These are phyloP conservation scores for Calonectria hongkongensis DNA, from an alignment of 2,329 filamentous ascomycete genomes.

Conservation along the genomic window DNA sequence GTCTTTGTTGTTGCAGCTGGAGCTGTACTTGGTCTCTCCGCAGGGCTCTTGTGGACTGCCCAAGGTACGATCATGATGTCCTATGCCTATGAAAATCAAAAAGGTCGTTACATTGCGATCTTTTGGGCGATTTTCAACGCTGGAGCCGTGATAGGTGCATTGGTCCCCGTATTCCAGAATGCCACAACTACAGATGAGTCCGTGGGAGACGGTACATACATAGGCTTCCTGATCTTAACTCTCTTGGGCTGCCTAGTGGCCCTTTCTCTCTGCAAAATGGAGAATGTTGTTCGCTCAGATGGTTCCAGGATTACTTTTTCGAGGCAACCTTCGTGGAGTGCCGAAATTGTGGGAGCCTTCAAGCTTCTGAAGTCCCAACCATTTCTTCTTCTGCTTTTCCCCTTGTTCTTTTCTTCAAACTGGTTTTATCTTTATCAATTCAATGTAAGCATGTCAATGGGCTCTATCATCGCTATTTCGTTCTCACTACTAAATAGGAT, in stretches of 20 bases:
- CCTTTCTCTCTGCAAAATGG: constrained; percentile 11
- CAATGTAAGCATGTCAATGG: neutral
- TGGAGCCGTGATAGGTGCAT: neutral
- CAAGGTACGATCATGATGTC: constrained; percentile 24
- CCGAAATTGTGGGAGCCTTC: constrained; percentile 12
- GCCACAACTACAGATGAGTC: neutral
- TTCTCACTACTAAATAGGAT: neutral
- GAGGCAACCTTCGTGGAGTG: neutral
- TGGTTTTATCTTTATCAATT: constrained; percentile 27
- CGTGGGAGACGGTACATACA: constrained; percentile 4
- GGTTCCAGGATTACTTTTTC: constrained; percentile 13
- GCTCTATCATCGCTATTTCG: no score
- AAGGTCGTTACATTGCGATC: constrained; percentile 3
- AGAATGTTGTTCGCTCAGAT: constrained; percentile 11
- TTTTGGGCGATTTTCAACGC: constrained; percentile 24
- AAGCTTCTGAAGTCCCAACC: constrained; percentile 14
- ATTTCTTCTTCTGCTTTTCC: constrained; percentile 2
- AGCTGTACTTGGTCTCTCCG: neutral
- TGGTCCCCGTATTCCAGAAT: constrained; percentile 18
- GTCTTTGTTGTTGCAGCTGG: constrained; percentile 7
- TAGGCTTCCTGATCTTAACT: constrained; percentile 18
- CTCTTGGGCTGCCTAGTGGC: neutral
- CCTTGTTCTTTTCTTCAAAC: constrained; percentile 18
- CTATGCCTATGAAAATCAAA: neutral
- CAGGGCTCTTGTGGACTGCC: constrained; percentile 16